These are phyloP conservation scores for Glycine tomentella DNA, from an alignment of 306 rosid species.

Conservation along the genomic window DNA sequence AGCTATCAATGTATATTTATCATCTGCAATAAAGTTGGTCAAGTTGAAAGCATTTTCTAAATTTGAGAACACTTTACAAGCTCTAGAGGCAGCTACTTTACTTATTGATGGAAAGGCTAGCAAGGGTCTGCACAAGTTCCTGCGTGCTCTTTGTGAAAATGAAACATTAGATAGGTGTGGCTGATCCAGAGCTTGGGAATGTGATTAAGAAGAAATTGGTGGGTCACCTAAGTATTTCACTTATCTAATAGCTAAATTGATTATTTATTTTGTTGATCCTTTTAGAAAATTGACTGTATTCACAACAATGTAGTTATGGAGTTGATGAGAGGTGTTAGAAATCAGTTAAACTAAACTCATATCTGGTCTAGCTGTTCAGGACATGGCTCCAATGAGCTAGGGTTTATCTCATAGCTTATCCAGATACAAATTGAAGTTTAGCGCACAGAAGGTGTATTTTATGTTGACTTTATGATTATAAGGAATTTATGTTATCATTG, in stretches of 20 bases:
- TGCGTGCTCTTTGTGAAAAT: constrained; percentile 76
- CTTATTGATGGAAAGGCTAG: constrained; percentile 85
- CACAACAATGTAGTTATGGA: constrained; percentile 90
- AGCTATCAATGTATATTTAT: no score
- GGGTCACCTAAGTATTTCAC: constrained; percentile 6
- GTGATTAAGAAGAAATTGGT: constrained; percentile 91
- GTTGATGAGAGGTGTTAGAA: constrained; percentile 88
- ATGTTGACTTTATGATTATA: background rate
- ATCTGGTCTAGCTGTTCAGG: constrained; percentile 83
- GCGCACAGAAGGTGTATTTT: constrained; percentile 83
- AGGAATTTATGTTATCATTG: no score
- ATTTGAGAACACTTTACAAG: constrained; percentile 87
- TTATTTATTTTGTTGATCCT: constrained; percentile 1
- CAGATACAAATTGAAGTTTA: constrained; percentile 89
- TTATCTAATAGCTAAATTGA: background rate
- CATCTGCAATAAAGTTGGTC: constrained; percentile 58
- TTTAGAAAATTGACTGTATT: constrained; percentile 88
- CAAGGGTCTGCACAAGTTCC: constrained; percentile 88
- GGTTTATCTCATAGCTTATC: constrained; percentile 96
- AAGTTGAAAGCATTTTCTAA: constrained; percentile 89
- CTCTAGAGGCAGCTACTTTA: constrained; percentile 82
- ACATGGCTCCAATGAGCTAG: constrained; percentile 95
- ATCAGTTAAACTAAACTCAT: constrained; percentile 82
- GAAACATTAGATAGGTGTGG: constrained; percentile 73
- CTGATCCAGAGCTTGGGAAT: constrained; percentile 93